Evolutionary conservation across 2,329 filamentous ascomycete species (phyloP), one percentile per base, ranked within the genome.

Genomic region (Triangularia setosa): DNA sequence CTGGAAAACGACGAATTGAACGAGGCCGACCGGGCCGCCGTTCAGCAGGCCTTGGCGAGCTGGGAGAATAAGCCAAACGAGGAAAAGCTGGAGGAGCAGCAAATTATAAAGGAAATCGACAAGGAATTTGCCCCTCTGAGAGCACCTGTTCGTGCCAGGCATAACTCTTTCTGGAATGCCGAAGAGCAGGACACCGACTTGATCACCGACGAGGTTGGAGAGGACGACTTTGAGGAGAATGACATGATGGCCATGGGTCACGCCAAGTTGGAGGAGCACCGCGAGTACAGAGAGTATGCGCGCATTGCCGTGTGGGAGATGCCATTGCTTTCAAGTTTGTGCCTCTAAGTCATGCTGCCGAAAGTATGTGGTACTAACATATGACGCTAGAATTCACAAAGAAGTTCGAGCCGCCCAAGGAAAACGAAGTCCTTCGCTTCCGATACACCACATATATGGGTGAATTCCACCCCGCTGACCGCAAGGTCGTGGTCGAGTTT

Each of bases 381-480:
- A 58, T n/a, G n/a, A n/a, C 73, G 18, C 40, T 18, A 97, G 92
- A 94, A 75, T 85, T 95, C 67, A 90, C 91, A 62, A 91, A 91
- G 77, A 90, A 91, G 18, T 98, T 97, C 76, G 79, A 83, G 66
- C 85, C 88, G 2, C 92, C 94, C 1, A 83, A 84, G 14, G 76
- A 82, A 28, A 77, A 87, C 55, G 83, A 91, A 71, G 87, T 92
- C 55, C 86, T 99, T 64, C 90, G 94, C 72, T 99, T 97, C 87
- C 90, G 95, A 72, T 97, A 97, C 81, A 99, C 95, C 16, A 93
- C 90, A 40, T 98, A 98, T 79, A 90, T 99, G 84, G 94, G 94
- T 72, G 95, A 98, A 79, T 82, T 86, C 63, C 96, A 99, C 79
- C 94, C 95, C 0, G 92, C 94, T 2, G 88, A 93, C 78, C 89